Evolutionary conservation across 176 grass and related monocot genomes (phyloP), one percentile per base, ranked within the genome.

Genomic region (Chloris gayana): DNA sequence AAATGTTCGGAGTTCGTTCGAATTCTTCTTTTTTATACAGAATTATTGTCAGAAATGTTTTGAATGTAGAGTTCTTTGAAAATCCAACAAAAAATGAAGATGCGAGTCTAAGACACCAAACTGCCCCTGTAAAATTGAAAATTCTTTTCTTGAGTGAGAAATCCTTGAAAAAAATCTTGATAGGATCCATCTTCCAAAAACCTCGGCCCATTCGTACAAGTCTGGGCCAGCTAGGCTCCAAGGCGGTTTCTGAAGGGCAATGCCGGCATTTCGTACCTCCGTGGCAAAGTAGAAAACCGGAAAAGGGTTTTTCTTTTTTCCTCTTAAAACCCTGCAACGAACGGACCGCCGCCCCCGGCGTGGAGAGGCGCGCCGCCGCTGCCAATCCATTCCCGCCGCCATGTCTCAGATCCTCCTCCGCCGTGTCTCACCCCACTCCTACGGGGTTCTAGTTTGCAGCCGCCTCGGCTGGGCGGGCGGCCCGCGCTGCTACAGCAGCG

Each of bases 381-480:
- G 73, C 67, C 21, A 60, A 83, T 50, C 80, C 80, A 22, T 46
- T 31, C 30, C 53, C 9, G 44, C 68, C 45, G 53, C 82, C 70
- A 94, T 94, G 92, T 79, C 77, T 10, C 82, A 72, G 56, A 49
- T 76, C 77, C 76, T 85, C 76, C 24, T 49, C 46, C 80, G 44
- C 73, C 80, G 80, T 57, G 0, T 89, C 68, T n/a, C 79, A 3
- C 42, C 37, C 26, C 57, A 70, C 19, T 64, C 30, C 35, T 8
- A 19, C 46, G 44, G 26, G 33, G 47, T 25, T 31, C 58, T 29
- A 4, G 58, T 46, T 17, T 49, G 9, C 56, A 72, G 70, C 73
- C 34, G 14, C 79, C 73, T 88, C 74, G 47, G 71, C 88, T 79
- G 80, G 29, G 67, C 60, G n/a, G 50, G 38, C 24, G n/a, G 30